Percentiles rank a stretch among this genome's conserved stretches.
Conservation (phyloP, 2,329 filamentous ascomycete genomes). For the Tetracladium maxilliforme region DNA sequence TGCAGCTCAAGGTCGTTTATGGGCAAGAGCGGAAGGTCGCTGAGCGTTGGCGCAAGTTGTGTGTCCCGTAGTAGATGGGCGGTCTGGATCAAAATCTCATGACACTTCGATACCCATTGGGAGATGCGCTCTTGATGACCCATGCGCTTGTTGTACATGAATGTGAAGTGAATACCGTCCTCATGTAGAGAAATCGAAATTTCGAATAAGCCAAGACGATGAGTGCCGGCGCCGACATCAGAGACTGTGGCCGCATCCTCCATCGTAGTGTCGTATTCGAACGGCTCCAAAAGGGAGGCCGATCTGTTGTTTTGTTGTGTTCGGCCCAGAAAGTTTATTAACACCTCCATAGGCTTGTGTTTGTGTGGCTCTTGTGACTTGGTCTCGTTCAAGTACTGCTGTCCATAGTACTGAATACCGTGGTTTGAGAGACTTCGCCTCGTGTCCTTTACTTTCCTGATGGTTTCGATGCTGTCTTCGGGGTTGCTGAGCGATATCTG, state of each 20-base stretch:
- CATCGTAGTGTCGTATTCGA: too few species aligned
- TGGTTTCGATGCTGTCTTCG: slow-evolving; percentile 9
- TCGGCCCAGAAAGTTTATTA: slow-evolving; percentile 32
- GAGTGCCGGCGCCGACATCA: slow-evolving; percentile 5
- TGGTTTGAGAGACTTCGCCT: slow-evolving; percentile 17
- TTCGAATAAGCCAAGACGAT: slow-evolving; percentile 4
- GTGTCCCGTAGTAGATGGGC: too few species aligned
- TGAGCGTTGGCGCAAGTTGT: too few species aligned
- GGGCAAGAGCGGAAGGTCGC: too few species aligned
- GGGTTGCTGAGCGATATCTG: slow-evolving; percentile 2
- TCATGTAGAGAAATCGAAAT: slow-evolving; percentile 6
- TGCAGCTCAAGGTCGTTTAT: too few species aligned
- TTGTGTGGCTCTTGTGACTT: slow-evolving; percentile 15
- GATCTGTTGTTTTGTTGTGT: too few species aligned
- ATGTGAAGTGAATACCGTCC: slow-evolving; percentile 6
- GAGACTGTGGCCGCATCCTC: too few species aligned
- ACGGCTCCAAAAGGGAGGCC: too few species aligned
- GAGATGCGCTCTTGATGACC: slow-evolving; percentile 5
- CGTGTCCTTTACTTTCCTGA: slow-evolving; percentile 18
- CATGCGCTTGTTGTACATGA: slow-evolving; percentile 6
- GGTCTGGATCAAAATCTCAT: too few species aligned
- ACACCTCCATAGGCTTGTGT: slow-evolving; percentile 25
- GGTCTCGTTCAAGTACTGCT: slow-evolving; percentile 14
- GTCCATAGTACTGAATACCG: slow-evolving; percentile 21
- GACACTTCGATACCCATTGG: slow-evolving; percentile 4